Base-by-base conservation (phyloP, 2,329 filamentous ascomycete species). In the Cytospora leucostoma region DNA sequence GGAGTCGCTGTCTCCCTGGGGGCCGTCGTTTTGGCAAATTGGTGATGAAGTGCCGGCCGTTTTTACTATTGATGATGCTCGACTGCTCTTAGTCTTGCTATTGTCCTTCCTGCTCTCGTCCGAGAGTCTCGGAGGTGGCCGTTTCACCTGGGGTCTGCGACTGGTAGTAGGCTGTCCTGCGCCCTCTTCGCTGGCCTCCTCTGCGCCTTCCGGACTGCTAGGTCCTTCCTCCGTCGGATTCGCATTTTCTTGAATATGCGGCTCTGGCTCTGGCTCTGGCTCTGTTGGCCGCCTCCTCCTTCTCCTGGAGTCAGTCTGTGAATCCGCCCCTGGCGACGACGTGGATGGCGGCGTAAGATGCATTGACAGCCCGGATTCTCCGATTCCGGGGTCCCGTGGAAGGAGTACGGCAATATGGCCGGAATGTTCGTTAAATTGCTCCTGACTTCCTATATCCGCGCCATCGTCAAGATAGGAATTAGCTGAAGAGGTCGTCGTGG, bases 331-430 rank as follows among this genome's bases (percentile, higher is more conserved):
- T 21, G 54, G 50, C 52, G 63, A 62, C 44, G 63, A 65, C 54
- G 49, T 19, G 19, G 63, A 33, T 55, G 63, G 59, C 11, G 40
- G 15, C 47, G 63, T 65, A 6, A 34, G 47, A 51, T 49, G 50
- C 63, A 65, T 65, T 37, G 44, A 21, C n/a, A 47, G 44, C n/a
- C 44, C n/a, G n/a, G 44, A 47, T n/a, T 11, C 21, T 47, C 10
- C 1, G n/a, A 11, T 47, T 12, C n/a, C 7, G 21, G n/a, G 44
- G 8, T 7, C 19, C 11, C n/a, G 8, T 21, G 44, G n/a, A 17
- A n/a, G 13, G 37, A 15, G 8, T 38, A 44, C n/a, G 17, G n/a
- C n/a, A 44, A 44, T 44, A n/a, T 3, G 38, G 12, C 12, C 13
- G 6, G 12, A 6, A 37, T 27, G 27, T 27, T 27, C 27, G 27